phyloP scores from a whole-genome alignment of 2,329 filamentous ascomycete species.

The Pseudogymnoascus sp. region DNA sequence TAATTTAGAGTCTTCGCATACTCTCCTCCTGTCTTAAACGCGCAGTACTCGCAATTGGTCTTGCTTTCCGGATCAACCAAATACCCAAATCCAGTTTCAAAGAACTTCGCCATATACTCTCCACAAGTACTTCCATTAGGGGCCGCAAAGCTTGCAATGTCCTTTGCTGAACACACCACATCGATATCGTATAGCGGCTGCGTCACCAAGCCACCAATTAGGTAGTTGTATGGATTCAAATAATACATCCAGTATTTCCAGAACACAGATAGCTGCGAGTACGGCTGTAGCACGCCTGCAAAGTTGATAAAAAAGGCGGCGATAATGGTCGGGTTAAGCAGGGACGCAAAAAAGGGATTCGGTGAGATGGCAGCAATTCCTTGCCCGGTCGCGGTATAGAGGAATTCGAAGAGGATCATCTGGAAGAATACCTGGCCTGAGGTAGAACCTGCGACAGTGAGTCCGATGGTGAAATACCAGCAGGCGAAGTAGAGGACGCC shows the following conservation, averaged over 20 bases:
- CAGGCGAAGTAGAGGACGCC: slow-evolving; percentile 39
- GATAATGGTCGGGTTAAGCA: slow-evolving; percentile 48
- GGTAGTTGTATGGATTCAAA: slow-evolving; percentile 54
- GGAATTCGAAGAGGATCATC: slow-evolving; percentile 52
- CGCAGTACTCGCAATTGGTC: slow-evolving; percentile 49
- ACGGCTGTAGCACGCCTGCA: slow-evolving; percentile 67
- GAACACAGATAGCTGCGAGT: slow-evolving; percentile 50
- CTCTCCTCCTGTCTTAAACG: slow-evolving; percentile 48
- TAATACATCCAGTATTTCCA: slow-evolving; percentile 52
- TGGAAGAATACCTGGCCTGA: slow-evolving; percentile 45
- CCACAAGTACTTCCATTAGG: slow-evolving; percentile 42
- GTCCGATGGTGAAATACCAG: slow-evolving; percentile 51
- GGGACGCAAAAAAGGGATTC: slow-evolving; percentile 49
- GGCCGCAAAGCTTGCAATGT: slow-evolving; percentile 38
- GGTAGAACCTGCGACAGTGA: slow-evolving; percentile 17
- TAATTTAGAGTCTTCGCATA: slow-evolving; percentile 53
- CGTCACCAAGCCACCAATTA: slow-evolving; percentile 46
- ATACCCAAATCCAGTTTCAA: slow-evolving; percentile 29
- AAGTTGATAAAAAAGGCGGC: slow-evolving; percentile 57
- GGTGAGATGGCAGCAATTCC: slow-evolving; percentile 54
- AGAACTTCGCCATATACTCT: slow-evolving; percentile 34
- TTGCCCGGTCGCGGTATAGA: slow-evolving; percentile 53
- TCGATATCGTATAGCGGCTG: slow-evolving; percentile 41
- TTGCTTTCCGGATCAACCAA: slow-evolving; percentile 52
- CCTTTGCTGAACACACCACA: slow-evolving; percentile 38